Conservation (phyloP, 768 basidiomycete species). For the Agrocybe praecox region DNA sequence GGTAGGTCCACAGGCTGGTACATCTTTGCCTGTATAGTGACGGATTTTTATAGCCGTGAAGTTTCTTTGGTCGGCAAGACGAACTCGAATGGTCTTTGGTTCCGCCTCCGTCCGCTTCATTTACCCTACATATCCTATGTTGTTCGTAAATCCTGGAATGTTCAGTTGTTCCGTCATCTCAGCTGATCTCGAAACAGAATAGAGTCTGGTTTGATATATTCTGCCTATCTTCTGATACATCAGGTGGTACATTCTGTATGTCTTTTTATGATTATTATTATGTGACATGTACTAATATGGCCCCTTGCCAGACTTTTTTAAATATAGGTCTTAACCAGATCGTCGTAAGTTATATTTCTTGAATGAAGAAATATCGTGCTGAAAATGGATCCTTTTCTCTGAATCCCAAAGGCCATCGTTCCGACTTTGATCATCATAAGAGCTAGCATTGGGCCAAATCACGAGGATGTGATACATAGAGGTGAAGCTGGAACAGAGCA, state of each 20-base stretch:
- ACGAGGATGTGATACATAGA: not conserved
- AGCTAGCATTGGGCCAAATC: conserved; percentile 14
- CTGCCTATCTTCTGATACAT: conserved; percentile 19
- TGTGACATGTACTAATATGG: not conserved
- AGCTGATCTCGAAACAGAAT: conserved; percentile 13
- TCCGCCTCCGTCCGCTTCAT: conserved; percentile 12
- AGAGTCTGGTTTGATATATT: conserved; percentile 21
- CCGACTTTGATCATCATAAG: conserved; percentile 25
- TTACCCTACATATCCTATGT: conserved; percentile 13
- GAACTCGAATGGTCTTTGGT: conserved; percentile 15
- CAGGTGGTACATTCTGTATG: conserved; percentile 16
- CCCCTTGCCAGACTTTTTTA: not conserved
- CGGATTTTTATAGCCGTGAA: conserved; percentile 8
- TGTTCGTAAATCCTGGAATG: conserved; percentile 2
- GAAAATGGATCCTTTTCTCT: not conserved
- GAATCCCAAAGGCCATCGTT: conserved; percentile 19
- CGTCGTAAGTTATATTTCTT: conserved; percentile 16
- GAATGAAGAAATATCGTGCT: not conserved
- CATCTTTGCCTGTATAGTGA: not conserved
- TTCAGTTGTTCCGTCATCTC: not conserved
- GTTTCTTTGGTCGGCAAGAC: conserved; percentile 17
- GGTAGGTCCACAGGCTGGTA: conserved; percentile 6
- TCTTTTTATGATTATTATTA: not conserved
- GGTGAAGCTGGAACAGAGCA: not conserved
- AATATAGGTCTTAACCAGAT: conserved; percentile 21